These are phyloP conservation scores for Sphenostylis stenocarpa DNA, from an alignment of 306 rosid species.

Conservation along the genomic window DNA sequence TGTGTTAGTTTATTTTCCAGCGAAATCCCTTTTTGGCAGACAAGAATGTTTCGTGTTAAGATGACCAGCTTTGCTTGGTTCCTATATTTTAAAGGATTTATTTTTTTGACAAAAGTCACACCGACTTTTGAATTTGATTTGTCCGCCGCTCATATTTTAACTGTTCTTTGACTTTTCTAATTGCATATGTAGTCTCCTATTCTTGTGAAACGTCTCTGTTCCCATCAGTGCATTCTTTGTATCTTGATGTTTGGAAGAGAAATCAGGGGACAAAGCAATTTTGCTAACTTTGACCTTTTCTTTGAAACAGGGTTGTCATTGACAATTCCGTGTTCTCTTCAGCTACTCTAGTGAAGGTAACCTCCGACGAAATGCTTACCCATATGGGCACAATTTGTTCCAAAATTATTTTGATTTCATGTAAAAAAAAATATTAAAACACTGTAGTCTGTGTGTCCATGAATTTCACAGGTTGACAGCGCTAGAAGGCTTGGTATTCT, in stretches of 20 bases:
- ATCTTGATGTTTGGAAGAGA: background rate
- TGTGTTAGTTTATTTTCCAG: background rate
- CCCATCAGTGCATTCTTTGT: background rate
- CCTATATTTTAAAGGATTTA: background rate
- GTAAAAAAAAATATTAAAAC: background rate
- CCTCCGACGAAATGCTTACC: conserved; percentile 23
- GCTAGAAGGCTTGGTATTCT: conserved; percentile 89
- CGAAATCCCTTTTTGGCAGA: background rate
- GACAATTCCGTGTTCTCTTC: conserved; percentile 82
- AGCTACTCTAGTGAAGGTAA: conserved; percentile 89
- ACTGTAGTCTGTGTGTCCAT: background rate
- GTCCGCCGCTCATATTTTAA: conserved; percentile 23
- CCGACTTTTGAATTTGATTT: conserved; percentile 18
- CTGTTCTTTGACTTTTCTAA: conserved; percentile 23
- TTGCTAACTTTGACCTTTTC: conserved; percentile 51
- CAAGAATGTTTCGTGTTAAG: conserved; percentile 1
- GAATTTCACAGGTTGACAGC: conserved; percentile 72
- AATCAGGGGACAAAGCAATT: background rate
- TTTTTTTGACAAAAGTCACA: background rate
- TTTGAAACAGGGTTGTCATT: conserved; percentile 73
- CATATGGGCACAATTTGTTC: background rate
- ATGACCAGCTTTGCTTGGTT: background rate
- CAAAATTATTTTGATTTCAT: background rate
- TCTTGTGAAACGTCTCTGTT: conserved; percentile 30
- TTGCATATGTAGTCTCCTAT: background rate